Evolutionary conservation across 176 grass and related monocot species (phyloP).

Genomic region (Oryza brachyantha): DNA sequence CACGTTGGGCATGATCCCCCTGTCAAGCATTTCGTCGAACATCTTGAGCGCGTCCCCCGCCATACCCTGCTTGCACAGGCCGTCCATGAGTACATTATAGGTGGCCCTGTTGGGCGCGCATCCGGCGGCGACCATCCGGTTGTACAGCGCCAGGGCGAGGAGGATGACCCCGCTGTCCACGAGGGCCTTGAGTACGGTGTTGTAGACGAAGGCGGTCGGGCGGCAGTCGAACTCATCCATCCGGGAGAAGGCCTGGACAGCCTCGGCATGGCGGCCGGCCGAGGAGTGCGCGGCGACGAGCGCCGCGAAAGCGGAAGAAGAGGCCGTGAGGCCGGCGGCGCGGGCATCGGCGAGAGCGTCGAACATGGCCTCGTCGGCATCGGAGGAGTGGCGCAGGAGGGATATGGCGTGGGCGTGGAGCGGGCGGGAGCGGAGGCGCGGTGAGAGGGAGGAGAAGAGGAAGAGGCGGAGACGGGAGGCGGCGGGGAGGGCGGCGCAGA

Average conservation of each 20-base stretch:
- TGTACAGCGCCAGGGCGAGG: conserved; percentile 75
- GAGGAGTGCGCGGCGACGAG: conserved; percentile 55
- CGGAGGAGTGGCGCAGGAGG: conserved; percentile 38
- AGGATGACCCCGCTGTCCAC: conserved; percentile 52
- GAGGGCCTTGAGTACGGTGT: conserved; percentile 58
- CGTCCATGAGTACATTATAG: conserved; percentile 67
- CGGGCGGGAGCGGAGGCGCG: conserved; percentile 46
- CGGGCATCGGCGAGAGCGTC: conserved; percentile 52
- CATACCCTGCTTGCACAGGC: conserved; percentile 54
- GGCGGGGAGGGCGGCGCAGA: conserved; percentile 28
- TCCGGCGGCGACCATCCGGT: conserved; percentile 51
- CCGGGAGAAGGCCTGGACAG: conserved; percentile 63
- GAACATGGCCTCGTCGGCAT: conserved; percentile 47
- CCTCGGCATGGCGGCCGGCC: conserved; percentile 46
- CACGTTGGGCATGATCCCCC: conserved; percentile 42
- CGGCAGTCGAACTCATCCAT: conserved; percentile 70
- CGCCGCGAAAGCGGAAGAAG: conserved; percentile 50
- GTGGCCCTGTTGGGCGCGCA: conserved; percentile 45
- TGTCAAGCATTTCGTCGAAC: conserved; percentile 87
- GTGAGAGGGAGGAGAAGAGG: conserved; percentile 59
- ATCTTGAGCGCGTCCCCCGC: conserved; percentile 42
- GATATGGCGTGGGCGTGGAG: conserved; percentile 46
- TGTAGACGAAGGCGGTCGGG: conserved; percentile 63
- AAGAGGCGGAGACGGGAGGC: conserved; percentile 65
- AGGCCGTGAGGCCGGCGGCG: conserved; percentile 18